These are phyloP conservation scores for Eucalyptus erythrocorys DNA, from an alignment of 345 rosid species.

Conservation along the genomic window DNA sequence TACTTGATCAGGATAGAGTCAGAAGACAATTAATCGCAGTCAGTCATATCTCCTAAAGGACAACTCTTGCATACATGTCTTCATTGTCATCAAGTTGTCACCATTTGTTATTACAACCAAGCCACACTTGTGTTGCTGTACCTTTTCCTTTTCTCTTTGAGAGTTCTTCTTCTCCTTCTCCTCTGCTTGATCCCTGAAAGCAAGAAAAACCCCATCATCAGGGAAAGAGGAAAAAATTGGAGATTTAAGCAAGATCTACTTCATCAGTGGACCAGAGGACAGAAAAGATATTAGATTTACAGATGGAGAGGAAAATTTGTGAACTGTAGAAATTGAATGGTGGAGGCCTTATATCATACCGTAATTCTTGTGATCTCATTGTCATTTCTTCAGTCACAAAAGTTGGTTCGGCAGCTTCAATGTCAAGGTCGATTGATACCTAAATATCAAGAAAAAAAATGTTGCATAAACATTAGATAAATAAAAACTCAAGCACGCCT, in stretches of 20 bases:
- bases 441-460: neutral
- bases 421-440: constrained; percentile 58
- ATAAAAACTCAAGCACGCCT: neutral
- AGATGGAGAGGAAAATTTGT: neutral
- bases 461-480: neutral
- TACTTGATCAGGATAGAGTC: neutral
- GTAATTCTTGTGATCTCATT: constrained; percentile 37
- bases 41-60: neutral
- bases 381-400: constrained; percentile 26
- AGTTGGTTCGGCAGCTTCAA: constrained; percentile 40
- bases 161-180: constrained; percentile 34
- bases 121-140: neutral
- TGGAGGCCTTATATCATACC: constrained; percentile 16
- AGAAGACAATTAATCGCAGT: neutral
- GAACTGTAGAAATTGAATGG: neutral
- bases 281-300: neutral
- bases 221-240: neutral
- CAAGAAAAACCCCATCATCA: neutral
- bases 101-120: neutral
- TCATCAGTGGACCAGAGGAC: neutral
- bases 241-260: neutral
- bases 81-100: neutral
- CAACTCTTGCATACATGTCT: neutral
- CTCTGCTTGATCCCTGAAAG: constrained; percentile 38
- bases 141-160: constrained; percentile 64